A percentile compares a stretch with the other conserved stretches of the same genome.
These are phyloP conservation scores for Lathyrus tuberosus DNA, from an alignment of 306 rosid genomes.

Conservation along the genomic window DNA sequence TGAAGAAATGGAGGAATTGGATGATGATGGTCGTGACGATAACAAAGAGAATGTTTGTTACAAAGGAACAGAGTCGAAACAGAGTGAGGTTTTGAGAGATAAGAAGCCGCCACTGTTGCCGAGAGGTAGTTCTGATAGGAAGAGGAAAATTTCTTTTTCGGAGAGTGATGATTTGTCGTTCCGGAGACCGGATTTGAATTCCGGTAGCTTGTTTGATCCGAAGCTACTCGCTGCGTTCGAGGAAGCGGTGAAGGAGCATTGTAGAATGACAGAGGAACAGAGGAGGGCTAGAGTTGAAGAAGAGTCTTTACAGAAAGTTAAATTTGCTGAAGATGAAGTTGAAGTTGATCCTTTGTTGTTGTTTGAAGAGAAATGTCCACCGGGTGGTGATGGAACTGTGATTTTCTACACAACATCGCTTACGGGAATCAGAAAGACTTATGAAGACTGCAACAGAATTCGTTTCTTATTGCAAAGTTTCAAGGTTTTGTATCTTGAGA, in stretches of 20 bases:
- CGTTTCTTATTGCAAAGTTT: constrained; percentile 79
- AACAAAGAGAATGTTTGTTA: constrained; percentile 67
- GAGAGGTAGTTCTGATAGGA: not conserved
- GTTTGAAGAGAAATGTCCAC: constrained; percentile 73
- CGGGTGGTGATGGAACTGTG: constrained; percentile 64
- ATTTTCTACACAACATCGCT: constrained; percentile 84
- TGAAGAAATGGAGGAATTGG: constrained; percentile 35
- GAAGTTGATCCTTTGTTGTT: constrained; percentile 42
- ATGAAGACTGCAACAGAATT: constrained; percentile 76
- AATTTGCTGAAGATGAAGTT: constrained; percentile 24
- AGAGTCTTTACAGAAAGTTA: constrained; percentile 40
- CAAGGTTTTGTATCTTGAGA: constrained; percentile 63
- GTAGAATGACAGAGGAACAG: constrained; percentile 50
- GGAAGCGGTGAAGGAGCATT: constrained; percentile 58
- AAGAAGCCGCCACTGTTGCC: constrained; percentile 27
- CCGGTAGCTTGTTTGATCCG: constrained; percentile 83
- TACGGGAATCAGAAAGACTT: constrained; percentile 76
- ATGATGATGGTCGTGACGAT: constrained; percentile 38
- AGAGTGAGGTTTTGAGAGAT: constrained; percentile 38
- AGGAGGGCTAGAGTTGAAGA: constrained; percentile 37
- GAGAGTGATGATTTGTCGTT: constrained; percentile 59
- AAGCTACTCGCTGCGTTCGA: constrained; percentile 68
- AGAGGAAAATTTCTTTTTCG: constrained; percentile 35
- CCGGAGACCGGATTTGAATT: constrained; percentile 74
- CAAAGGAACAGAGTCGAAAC: constrained; percentile 24